phyloP scores from a whole-genome alignment of 306 rosid species.

The Vigna nakashimae region DNA sequence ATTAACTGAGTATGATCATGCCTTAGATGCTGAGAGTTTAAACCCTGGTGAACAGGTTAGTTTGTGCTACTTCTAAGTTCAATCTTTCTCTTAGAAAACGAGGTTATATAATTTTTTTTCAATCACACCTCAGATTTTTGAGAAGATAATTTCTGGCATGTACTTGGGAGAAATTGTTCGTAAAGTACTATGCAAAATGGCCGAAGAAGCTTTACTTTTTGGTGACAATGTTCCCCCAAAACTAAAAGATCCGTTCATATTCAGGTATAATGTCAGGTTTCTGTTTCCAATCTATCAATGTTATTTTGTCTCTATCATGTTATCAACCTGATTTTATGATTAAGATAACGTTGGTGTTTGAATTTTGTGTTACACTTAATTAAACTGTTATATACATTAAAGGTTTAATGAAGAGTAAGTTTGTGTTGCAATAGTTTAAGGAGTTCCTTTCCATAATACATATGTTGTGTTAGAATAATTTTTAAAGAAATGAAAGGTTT shows the following conservation, averaged over 20 bases:
- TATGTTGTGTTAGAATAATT: too few species aligned
- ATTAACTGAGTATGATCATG: slow-evolving; percentile 75
- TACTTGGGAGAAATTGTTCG: slow-evolving; percentile 90
- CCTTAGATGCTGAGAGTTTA: slow-evolving; percentile 82
- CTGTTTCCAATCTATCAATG: neutral
- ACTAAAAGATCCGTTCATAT: slow-evolving; percentile 66
- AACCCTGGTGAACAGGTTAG: slow-evolving; percentile 89
- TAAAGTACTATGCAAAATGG: slow-evolving; percentile 74
- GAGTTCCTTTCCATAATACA: too few species aligned
- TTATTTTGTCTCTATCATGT: neutral
- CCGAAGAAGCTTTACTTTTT: slow-evolving; percentile 82
- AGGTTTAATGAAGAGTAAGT: too few species aligned
- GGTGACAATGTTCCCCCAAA: slow-evolving; percentile 78
- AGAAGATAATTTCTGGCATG: slow-evolving; percentile 91
- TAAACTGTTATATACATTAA: too few species aligned
- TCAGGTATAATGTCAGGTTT: slow-evolving; percentile 57
- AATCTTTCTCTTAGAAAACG: neutral
- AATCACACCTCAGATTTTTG: slow-evolving; percentile 65
- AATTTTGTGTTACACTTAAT: too few species aligned
- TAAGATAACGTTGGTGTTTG: too few species aligned
- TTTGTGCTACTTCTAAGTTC: slow-evolving; percentile 3
- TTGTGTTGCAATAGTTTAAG: too few species aligned
- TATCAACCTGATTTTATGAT: too few species aligned
- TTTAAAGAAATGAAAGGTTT: too few species aligned
- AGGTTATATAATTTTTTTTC: neutral